Evolutionary conservation across 129 eudicot genomes (phyloP).

Genomic region (Logfia minima): DNA sequence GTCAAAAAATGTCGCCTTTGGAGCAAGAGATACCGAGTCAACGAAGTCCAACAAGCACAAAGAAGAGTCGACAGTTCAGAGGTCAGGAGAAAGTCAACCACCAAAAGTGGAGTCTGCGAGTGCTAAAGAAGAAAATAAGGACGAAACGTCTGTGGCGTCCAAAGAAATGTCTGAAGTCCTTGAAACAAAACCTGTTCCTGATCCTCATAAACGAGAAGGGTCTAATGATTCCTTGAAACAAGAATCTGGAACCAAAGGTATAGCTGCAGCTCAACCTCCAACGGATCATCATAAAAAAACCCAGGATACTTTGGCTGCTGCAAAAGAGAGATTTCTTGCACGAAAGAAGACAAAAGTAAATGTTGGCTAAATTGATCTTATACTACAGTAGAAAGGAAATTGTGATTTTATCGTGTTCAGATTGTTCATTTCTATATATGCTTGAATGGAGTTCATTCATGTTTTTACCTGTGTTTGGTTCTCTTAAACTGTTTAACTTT

Average conservation of each 20-base stretch:
- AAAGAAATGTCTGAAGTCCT: slow-evolving; percentile 32
- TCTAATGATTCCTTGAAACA: slow-evolving; percentile 13
- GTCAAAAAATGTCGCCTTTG: slow-evolving; percentile 74
- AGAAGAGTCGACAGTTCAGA: slow-evolving; percentile 33
- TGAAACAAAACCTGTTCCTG: slow-evolving; percentile 35
- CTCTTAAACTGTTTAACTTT: background rate
- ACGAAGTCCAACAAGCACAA: slow-evolving; percentile 29
- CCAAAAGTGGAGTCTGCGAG: slow-evolving; percentile 31
- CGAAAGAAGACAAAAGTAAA: slow-evolving; percentile 58
- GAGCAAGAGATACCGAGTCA: slow-evolving; percentile 47
- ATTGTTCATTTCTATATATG: slow-evolving; percentile 10
- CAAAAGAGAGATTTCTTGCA: slow-evolving; percentile 75
- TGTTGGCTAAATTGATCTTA: slow-evolving; percentile 6
- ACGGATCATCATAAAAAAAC: slow-evolving; percentile 62
- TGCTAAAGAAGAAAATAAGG: slow-evolving; percentile 25
- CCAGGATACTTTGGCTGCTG: slow-evolving; percentile 79
- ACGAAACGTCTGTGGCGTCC: slow-evolving; percentile 29
- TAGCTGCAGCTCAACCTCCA: slow-evolving; percentile 34
- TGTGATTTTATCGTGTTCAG: slow-evolving; percentile 7
- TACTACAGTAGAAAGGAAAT: background rate
- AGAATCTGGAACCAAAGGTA: slow-evolving; percentile 24
- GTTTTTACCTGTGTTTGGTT: background rate
- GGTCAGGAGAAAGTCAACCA: slow-evolving; percentile 29
- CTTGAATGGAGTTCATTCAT: background rate
- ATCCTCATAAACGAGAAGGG: slow-evolving; percentile 31